Base-by-base conservation (phyloP, 2,329 filamentous ascomycete genomes). In the Aspergillus sp. region DNA sequence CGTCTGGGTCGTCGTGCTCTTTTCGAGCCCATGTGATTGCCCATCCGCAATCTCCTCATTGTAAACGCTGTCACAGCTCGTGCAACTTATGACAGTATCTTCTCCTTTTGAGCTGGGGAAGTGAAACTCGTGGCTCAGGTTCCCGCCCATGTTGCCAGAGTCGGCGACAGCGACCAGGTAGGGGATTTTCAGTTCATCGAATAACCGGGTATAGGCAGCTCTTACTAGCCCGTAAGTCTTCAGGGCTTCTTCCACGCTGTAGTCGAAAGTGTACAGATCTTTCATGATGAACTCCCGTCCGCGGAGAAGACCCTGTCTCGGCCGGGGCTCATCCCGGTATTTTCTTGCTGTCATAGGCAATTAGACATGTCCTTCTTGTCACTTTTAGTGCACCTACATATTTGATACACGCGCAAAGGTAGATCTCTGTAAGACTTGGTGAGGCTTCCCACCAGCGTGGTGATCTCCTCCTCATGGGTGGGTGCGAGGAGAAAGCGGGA, bases 401-500 rank as follows among this genome's bases (percentile, higher is more conserved):
- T 94, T 69, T 99, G 94, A 65, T 97, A 99, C 0, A 99, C 76
- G 41, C 91, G 83, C 20, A 97, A 70, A 0, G 94, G 94, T 7
- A 97, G 78, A 42, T 90, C 86, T 65, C 91, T 93, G 68, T 96
- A 93, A 1, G 92, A 96, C 40, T 86, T 84, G 1, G 92, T 78
- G 14, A 86, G 81, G 51, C 81, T 82, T 3, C 85, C 83, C 1
- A 97, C 89, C 2, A 99, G 77, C 0, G 81, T 77, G 0, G 94
- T 99, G 61, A 99, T 94, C 68, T 99, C 94, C 70, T 99, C 94
- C 67, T 99, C 94, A 57, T 99, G 94, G 0, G 94, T 99, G 1
- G 94, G 94, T 1, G 91, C 88, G 3, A 99, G 81, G 25, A 99
- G 79, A 56, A 89, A 89, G 3, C 82, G 79, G 1, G 81, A 77